phyloP scores from a whole-genome alignment of 106 monocot genomes.

The Dioscorea dumetorum region DNA sequence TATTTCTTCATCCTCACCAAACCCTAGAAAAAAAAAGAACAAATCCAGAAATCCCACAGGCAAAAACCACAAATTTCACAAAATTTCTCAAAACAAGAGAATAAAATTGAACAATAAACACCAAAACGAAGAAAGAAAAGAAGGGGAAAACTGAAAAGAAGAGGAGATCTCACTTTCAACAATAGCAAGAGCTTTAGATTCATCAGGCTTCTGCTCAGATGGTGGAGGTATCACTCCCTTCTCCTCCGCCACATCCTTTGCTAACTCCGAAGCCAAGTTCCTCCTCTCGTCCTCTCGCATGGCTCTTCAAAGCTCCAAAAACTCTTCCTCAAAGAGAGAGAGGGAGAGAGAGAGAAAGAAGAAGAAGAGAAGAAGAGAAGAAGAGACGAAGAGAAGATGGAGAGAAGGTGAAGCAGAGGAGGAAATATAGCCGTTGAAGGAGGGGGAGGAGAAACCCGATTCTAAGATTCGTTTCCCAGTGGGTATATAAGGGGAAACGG shows the following conservation, averaged over 20 bases:
- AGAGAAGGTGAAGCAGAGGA: too few species aligned
- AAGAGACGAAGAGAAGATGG: too few species aligned
- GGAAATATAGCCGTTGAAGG: too few species aligned
- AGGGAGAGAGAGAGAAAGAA: too few species aligned
- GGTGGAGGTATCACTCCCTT: conserved; percentile 40
- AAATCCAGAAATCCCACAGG: neutral
- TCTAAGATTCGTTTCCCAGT: too few species aligned
- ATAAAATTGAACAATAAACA: neutral
- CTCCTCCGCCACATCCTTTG: conserved; percentile 57
- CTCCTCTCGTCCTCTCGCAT: too few species aligned
- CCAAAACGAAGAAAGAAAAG: neutral
- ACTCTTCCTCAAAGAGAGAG: too few species aligned
- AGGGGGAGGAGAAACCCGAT: too few species aligned
- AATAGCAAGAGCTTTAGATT: conserved; percentile 39
- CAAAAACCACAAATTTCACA: neutral
- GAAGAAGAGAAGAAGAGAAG: too few species aligned
- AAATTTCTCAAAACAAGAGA: neutral
- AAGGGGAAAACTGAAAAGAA: neutral
- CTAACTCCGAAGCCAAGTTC: conserved; percentile 9
- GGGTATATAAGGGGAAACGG: too few species aligned
- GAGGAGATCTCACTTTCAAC: conserved; percentile 40
- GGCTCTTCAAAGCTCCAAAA: too few species aligned
- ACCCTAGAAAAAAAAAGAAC: neutral
- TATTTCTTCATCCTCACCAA: too few species aligned
- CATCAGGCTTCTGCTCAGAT: conserved; percentile 32